phyloP scores from a whole-genome alignment of 73 alveolate species.

The Paramecium caudatum region DNA sequence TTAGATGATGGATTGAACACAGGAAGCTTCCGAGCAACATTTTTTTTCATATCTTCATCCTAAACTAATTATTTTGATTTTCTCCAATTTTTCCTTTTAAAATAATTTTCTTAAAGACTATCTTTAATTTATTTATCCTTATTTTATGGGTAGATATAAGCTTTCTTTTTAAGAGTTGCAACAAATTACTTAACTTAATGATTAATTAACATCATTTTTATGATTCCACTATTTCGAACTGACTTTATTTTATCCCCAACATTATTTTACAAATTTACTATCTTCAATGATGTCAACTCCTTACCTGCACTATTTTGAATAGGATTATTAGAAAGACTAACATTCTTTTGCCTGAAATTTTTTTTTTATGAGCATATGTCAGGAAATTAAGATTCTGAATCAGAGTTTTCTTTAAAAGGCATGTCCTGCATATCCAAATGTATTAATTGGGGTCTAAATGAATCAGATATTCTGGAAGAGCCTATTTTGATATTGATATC shows the following conservation, averaged over 20 bases:
- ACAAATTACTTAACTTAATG: background rate
- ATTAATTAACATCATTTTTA: background rate
- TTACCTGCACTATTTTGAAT: background rate
- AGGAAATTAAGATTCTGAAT: background rate
- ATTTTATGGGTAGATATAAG: background rate
- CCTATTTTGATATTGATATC: background rate
- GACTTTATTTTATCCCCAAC: background rate
- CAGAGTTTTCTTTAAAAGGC: background rate
- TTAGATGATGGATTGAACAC: conserved; percentile 17
- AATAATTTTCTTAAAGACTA: background rate
- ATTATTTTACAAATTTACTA: too few relatives aligned
- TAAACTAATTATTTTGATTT: background rate
- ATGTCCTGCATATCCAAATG: background rate
- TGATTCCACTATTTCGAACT: background rate
- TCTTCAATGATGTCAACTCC: background rate
- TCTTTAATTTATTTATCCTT: background rate
- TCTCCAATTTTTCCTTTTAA: conserved; percentile 12
- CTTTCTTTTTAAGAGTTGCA: conserved; percentile 17
- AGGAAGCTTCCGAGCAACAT: background rate
- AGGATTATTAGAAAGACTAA: background rate
- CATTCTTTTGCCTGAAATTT: background rate
- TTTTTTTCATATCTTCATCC: background rate
- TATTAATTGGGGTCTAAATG: background rate
- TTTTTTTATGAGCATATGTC: too few relatives aligned
- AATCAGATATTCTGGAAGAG: background rate